Evolutionary conservation across 805 yeast genomes (phyloP).

Genomic region (Kodamaea laetipori): DNA sequence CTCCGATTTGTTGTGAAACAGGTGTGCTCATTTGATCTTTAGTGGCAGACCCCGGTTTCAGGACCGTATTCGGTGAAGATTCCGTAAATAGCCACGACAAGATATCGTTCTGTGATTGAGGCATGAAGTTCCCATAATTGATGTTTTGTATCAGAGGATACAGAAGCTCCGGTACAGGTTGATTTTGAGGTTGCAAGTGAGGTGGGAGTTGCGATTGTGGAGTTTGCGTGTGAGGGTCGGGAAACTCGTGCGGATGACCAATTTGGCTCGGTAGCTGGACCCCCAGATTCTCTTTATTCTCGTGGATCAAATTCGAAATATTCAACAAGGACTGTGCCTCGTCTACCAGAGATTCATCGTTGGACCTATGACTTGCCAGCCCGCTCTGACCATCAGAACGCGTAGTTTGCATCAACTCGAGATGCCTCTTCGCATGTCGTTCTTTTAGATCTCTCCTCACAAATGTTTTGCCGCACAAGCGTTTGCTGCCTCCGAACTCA

Average conservation of each 20-base stretch:
- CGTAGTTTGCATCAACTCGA: slow-evolving; percentile 13
- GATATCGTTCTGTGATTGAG: slow-evolving; percentile 40
- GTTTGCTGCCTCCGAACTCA: slow-evolving; percentile 40
- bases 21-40: slow-evolving; percentile 5
- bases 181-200: background rate
- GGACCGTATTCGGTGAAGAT: slow-evolving; percentile 18
- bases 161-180: background rate
- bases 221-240: background rate
- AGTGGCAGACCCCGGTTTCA: background rate
- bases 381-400: background rate
- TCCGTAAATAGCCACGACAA: slow-evolving; percentile 44
- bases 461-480: slow-evolving; percentile 59
- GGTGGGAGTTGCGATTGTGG: background rate
- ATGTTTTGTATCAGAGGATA: background rate
- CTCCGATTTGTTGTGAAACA: slow-evolving; percentile 1
- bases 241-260: background rate
- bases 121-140: slow-evolving; percentile 11
- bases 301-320: background rate
- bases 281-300: background rate
- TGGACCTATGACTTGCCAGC: background rate
- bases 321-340: background rate
- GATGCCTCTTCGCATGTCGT: slow-evolving; percentile 38
- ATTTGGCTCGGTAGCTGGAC: background rate
- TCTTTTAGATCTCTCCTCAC: slow-evolving; percentile 60
- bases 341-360: background rate